Conservation (phyloP, 306 rosid genomes). For the Lathyrus oleraceus region DNA sequence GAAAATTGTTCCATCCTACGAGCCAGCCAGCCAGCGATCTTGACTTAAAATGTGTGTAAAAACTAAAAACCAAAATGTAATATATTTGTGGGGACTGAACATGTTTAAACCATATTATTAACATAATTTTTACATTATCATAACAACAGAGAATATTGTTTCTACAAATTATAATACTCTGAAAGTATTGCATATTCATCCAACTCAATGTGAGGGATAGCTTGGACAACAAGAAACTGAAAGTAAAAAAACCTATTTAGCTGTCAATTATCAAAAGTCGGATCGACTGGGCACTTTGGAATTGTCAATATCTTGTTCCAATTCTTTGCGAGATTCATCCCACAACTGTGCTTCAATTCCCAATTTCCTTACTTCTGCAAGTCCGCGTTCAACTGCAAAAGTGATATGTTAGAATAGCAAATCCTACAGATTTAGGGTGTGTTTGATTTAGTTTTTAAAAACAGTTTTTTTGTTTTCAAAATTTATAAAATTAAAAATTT, state of each 20-base stretch:
- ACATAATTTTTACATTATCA: constrained; percentile 2
- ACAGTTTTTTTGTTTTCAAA: no score
- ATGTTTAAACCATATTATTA: neutral
- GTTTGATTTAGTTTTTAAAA: no score
- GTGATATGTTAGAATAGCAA: constrained; percentile 15
- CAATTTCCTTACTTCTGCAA: constrained; percentile 67
- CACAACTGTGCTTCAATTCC: constrained; percentile 80
- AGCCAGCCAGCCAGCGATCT: no score
- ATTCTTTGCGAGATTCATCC: constrained; percentile 77
- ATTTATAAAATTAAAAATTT: no score
- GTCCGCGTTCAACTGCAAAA: constrained; percentile 78
- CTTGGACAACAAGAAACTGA: neutral
- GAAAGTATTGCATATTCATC: constrained; percentile 11
- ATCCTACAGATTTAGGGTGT: no score
- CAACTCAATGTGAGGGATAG: neutral
- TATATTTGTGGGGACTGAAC: no score
- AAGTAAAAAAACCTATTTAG: neutral
- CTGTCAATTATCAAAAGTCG: constrained; percentile 52
- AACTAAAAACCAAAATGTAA: no score
- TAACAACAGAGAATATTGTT: constrained; percentile 12
- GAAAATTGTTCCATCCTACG: no score
- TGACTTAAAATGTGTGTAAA: no score
- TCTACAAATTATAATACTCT: constrained; percentile 24
- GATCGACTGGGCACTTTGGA: constrained; percentile 41
- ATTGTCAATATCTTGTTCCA: constrained; percentile 45